Evolutionary conservation across 805 yeast genomes (phyloP).

Genomic region (Kodamaea leandrae): DNA sequence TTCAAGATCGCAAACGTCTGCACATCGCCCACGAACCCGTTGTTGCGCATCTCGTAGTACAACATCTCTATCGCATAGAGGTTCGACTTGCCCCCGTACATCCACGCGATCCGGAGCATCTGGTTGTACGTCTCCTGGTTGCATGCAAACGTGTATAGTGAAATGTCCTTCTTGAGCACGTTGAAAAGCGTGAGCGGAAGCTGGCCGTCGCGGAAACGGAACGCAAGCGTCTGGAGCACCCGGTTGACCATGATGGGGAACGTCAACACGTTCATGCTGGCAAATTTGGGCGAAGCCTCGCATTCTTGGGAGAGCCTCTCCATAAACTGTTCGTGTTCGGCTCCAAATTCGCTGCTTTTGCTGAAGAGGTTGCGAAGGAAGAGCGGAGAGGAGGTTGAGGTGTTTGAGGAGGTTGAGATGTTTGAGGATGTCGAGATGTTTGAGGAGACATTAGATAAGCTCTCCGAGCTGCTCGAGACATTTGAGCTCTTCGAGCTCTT

Average conservation of each 20-base stretch:
- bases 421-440: no score
- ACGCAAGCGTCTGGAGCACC: constrained; percentile 22
- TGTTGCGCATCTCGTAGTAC: constrained; percentile 38
- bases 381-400: not conserved
- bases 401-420: not conserved
- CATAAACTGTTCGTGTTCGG: constrained; percentile 20
- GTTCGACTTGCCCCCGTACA: constrained; percentile 36
- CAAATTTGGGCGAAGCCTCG: constrained; percentile 19
- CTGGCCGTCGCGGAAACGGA: constrained; percentile 33
- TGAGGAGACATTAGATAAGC: no score
- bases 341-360: constrained; percentile 13
- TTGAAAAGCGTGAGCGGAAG: constrained; percentile 37
- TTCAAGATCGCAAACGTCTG: constrained; percentile 35
- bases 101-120: constrained; percentile 35
- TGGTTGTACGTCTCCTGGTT: constrained; percentile 44
- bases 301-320: constrained; percentile 15
- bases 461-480: no score
- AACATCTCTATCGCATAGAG: constrained; percentile 34
- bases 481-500: no score
- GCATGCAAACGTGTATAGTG: constrained; percentile 33
- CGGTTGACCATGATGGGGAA: constrained; percentile 37
- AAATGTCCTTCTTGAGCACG: constrained; percentile 30
- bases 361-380: constrained; percentile 5
- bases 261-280: constrained; percentile 32
- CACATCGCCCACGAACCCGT: constrained; percentile 39